phyloP scores from a whole-genome alignment of 2,329 filamentous ascomycete species.

The Beauveria sp. region DNA sequence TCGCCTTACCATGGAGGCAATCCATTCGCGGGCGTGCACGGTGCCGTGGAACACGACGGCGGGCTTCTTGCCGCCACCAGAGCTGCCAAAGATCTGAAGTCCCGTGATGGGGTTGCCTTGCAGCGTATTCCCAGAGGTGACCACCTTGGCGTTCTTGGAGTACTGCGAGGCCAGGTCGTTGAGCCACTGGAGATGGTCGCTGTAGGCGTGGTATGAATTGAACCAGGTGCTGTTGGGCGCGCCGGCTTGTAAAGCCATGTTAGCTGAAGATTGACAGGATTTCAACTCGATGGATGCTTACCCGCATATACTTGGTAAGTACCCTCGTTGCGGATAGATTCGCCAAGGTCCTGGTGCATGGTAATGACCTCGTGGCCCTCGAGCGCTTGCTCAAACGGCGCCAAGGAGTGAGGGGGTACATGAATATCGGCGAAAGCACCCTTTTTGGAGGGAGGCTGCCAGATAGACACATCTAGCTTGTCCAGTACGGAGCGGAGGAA shows the following conservation, averaged over 20 bases:
- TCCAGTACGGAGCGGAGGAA: slow-evolving; percentile 26
- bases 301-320: slow-evolving; percentile 21
- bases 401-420: slow-evolving; percentile 28
- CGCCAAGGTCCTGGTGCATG: slow-evolving; percentile 34
- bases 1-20: slow-evolving; percentile 39
- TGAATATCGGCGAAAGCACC: slow-evolving; percentile 32
- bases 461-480: slow-evolving; percentile 28
- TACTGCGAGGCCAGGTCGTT: slow-evolving; percentile 35
- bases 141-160: slow-evolving; percentile 38
- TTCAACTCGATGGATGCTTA: neutral
- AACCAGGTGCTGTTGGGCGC: slow-evolving; percentile 37
- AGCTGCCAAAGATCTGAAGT: slow-evolving; percentile 45
- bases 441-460: slow-evolving; percentile 29
- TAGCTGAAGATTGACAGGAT: neutral
- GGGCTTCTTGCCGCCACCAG: slow-evolving; percentile 34
- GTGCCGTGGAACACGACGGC: slow-evolving; percentile 50
- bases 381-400: slow-evolving; percentile 25
- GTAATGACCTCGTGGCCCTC: slow-evolving; percentile 23
- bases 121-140: slow-evolving; percentile 39
- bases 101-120: slow-evolving; percentile 52
- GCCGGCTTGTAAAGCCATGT: slow-evolving; percentile 14
- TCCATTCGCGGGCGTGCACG: slow-evolving; percentile 55
- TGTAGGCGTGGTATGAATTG: slow-evolving; percentile 44
- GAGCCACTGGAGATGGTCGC: slow-evolving; percentile 42
- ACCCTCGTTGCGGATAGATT: slow-evolving; percentile 29